These are phyloP conservation scores for Posidonia australis DNA, from an alignment of 106 monocot genomes.

Conservation along the genomic window DNA sequence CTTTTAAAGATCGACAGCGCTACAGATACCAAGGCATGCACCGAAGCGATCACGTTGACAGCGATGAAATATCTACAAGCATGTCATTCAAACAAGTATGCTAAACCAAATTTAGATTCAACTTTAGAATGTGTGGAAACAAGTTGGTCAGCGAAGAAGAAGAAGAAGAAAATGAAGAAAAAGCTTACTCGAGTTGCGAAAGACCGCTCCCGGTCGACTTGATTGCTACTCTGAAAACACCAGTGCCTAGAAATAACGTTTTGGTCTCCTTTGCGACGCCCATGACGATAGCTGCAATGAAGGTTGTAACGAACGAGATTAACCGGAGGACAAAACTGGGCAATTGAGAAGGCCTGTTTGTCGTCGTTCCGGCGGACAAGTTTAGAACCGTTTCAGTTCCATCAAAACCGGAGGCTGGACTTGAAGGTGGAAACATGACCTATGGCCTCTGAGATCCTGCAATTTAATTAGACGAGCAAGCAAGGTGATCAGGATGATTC, in stretches of 20 bases:
- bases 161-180: neutral
- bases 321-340: conserved; percentile 12
- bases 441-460: too few relatives aligned
- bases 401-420: neutral
- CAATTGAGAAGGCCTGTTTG: neutral
- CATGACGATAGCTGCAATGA: conserved; percentile 21
- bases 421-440: too few relatives aligned
- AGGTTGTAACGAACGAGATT: neutral
- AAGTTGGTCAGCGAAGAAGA: neutral
- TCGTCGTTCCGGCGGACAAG: neutral
- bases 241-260: neutral
- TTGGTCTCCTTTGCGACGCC: conserved; percentile 16
- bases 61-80: conserved; percentile 28
- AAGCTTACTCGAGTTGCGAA: conserved; percentile 8
- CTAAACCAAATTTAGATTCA: too few relatives aligned
- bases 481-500: too few relatives aligned
- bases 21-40: conserved; percentile 11
- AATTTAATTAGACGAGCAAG: too few relatives aligned
- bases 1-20: conserved; percentile 1
- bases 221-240: neutral
- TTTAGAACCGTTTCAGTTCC: neutral
- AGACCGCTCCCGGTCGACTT: neutral
- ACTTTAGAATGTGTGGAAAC: too few relatives aligned
- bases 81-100: neutral
- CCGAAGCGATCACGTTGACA: conserved; percentile 7